phyloP scores from a whole-genome alignment of 1,284 basidiomycete genomes.

The Heterobasidion occidentale region DNA sequence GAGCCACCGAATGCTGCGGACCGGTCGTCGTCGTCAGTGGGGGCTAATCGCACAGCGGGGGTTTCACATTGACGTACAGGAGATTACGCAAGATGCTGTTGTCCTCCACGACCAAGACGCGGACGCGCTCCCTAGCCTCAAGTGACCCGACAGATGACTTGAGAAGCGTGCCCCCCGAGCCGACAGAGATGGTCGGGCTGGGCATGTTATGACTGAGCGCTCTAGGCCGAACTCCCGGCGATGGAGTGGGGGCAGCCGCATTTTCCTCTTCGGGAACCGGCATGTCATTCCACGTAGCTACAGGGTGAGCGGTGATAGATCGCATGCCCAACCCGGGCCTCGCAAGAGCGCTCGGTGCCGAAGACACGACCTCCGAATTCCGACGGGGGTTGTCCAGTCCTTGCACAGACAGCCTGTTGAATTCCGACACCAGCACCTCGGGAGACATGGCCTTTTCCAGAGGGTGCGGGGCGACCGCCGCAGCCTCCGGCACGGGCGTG shows the following conservation, averaged over 20 bases:
- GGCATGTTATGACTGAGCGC: constrained; percentile 22
- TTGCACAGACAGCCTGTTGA: constrained; percentile 14
- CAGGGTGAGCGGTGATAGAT: constrained; percentile 40
- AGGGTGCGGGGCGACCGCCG: background rate
- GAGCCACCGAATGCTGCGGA: constrained; percentile 75
- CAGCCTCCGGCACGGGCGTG: background rate
- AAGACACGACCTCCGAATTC: constrained; percentile 39
- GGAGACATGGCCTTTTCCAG: background rate
- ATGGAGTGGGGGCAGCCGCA: constrained; percentile 13
- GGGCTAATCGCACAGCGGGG: background rate
- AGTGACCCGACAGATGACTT: constrained; percentile 49
- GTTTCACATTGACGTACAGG: constrained; percentile 39
- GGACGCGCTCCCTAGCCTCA: constrained; percentile 32
- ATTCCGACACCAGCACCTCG: constrained; percentile 3
- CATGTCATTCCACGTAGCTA: constrained; percentile 29
- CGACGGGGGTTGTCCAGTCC: constrained; percentile 23
- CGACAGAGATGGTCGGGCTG: constrained; percentile 45
- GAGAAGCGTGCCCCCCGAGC: constrained; percentile 51
- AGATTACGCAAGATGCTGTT: constrained; percentile 70
- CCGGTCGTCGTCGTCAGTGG: background rate
- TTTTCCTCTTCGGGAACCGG: constrained; percentile 24
- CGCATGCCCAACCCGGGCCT: constrained; percentile 40
- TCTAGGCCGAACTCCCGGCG: constrained; percentile 7
- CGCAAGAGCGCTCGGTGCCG: constrained; percentile 5
- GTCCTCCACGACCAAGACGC: constrained; percentile 79